phyloP scores from a whole-genome alignment of 225 moss, liverwort and hornwort species.

The Thuidium tamariscinum region DNA sequence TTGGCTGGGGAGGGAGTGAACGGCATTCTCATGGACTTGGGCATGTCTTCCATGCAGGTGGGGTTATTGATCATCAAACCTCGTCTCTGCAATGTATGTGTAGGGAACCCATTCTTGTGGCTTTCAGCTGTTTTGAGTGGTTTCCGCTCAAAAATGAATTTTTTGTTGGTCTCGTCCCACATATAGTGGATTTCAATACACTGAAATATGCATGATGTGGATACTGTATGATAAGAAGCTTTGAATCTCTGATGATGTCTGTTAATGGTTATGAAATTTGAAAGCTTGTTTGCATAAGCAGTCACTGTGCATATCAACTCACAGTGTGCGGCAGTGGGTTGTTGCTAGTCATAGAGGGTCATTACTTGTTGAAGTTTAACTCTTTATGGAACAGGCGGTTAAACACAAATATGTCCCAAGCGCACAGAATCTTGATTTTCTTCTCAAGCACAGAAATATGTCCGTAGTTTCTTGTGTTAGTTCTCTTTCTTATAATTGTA shows the following conservation, averaged over 20 bases:
- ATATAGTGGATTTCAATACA: background rate
- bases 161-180: background rate
- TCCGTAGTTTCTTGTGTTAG: background rate
- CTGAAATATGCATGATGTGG: background rate
- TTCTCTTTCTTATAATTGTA: background rate
- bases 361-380: background rate
- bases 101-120: background rate
- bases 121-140: background rate
- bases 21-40: conserved; percentile 97
- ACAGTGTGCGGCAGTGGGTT: background rate
- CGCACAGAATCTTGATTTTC: background rate
- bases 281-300: background rate
- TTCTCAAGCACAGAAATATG: background rate
- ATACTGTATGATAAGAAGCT: background rate
- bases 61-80: background rate
- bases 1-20: conserved; percentile 55
- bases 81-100: background rate
- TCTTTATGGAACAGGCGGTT: background rate
- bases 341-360: background rate
- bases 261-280: background rate
- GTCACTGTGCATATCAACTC: background rate
- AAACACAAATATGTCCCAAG: too few species aligned
- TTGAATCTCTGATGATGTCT: background rate
- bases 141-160: background rate
- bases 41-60: conserved; percentile 99